Evolutionary conservation across 306 rosid genomes (phyloP).

Genomic region (Dryas alaskensis): DNA sequence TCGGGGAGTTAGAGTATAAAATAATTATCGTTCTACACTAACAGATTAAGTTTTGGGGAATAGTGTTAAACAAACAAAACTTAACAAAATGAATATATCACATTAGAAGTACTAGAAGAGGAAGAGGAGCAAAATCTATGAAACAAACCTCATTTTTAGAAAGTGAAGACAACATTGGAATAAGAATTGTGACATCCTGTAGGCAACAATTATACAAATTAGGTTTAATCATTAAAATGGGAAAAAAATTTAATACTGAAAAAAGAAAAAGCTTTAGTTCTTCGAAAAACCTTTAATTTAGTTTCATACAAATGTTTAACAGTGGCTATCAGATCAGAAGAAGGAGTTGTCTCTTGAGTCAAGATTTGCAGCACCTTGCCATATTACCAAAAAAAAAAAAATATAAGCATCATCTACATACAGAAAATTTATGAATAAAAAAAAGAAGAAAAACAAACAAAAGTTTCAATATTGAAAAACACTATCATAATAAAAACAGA

Average conservation of each 20-base stretch:
- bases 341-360: slow-evolving; percentile 77
- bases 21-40: not conserved
- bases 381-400: slow-evolving; percentile 27
- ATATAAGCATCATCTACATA: not conserved
- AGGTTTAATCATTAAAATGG: slow-evolving; percentile 27
- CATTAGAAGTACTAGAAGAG: slow-evolving; percentile 11
- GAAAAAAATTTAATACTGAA: slow-evolving; percentile 2
- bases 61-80: not conserved
- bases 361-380: slow-evolving; percentile 84
- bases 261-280: slow-evolving; percentile 27
- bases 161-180: slow-evolving; percentile 85
- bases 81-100: not conserved
- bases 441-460: slow-evolving; percentile 15
- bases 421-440: not conserved
- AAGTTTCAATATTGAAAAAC: not conserved
- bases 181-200: slow-evolving; percentile 98
- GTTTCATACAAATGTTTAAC: slow-evolving; percentile 90
- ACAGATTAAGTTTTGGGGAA: not conserved
- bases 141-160: slow-evolving; percentile 76
- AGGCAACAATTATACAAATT: slow-evolving; percentile 25
- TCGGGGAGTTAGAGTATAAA: not conserved
- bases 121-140: slow-evolving; percentile 16
- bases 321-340: slow-evolving; percentile 81
- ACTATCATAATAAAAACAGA: slow-evolving; percentile 22
- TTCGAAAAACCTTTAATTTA: slow-evolving; percentile 65